phyloP scores from a whole-genome alignment of 192 early-diverging fungal species.

The Piromyces sp. region DNA sequence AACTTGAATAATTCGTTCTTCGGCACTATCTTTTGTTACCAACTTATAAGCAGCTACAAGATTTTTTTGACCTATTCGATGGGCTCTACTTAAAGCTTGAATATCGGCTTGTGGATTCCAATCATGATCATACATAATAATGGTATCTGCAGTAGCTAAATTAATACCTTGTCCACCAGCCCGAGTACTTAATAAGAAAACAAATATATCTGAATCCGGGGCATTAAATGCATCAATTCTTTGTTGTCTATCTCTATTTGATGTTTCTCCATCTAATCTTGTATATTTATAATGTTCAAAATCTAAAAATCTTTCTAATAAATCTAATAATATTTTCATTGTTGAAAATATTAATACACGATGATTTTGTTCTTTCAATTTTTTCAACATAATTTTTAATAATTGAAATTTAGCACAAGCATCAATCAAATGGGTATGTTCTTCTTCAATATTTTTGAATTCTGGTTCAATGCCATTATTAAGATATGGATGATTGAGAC shows the following conservation, averaged over 20 bases:
- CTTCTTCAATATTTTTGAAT: conserved; percentile 10
- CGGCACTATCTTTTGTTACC: conserved; percentile 39
- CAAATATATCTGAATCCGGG: conserved; percentile 32
- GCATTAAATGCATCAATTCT: conserved; percentile 50
- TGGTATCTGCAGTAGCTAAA: conserved; percentile 50
- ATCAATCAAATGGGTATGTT: conserved; percentile 37
- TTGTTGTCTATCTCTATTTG: conserved; percentile 22
- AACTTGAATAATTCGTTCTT: conserved; percentile 55
- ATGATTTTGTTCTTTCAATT: conserved; percentile 32
- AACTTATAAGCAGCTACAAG: conserved; percentile 47
- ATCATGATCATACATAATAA: conserved; percentile 57
- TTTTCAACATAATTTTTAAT: conserved; percentile 44
- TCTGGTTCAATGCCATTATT: conserved; percentile 30
- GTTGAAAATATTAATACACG: conserved; percentile 70
- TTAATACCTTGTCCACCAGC: conserved; percentile 64
- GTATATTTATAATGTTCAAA: conserved; percentile 26
- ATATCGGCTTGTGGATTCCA: conserved; percentile 56
- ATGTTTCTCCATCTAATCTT: conserved; percentile 41
- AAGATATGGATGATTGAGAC: conserved; percentile 52
- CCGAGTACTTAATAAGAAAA: conserved; percentile 53
- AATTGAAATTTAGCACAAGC: conserved; percentile 45
- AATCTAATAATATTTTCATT: conserved; percentile 65
- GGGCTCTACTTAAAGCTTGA: conserved; percentile 54
- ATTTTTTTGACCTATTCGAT: conserved; percentile 54
- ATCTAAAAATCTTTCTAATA: conserved; percentile 56